Percentiles rank a stretch among this genome's conserved stretches.
Conservation (phyloP, 441 rosid genomes). For the Raphanus hybrid region DNA sequence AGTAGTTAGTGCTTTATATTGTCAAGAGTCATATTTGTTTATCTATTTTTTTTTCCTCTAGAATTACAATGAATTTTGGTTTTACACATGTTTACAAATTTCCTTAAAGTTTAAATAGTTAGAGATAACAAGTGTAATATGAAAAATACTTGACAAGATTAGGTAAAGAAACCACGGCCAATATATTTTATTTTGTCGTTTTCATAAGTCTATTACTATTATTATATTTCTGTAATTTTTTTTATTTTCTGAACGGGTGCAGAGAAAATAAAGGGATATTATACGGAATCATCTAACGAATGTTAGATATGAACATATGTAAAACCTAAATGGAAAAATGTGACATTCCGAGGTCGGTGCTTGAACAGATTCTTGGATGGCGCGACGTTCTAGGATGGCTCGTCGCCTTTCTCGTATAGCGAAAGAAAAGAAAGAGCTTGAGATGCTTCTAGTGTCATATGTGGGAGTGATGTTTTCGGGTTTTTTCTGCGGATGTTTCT, state of each 20-base stretch:
- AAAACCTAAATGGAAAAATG: neutral
- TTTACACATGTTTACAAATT: too few species aligned
- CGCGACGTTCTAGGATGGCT: neutral
- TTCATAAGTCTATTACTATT: neutral
- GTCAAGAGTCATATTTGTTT: too few species aligned
- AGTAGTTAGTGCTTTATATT: too few species aligned
- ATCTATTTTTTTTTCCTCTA: too few species aligned
- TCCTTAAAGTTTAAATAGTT: too few species aligned
- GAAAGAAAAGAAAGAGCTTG: neutral
- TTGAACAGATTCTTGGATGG: neutral
- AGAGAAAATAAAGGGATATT: slow-evolving; percentile 4
- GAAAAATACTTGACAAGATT: too few species aligned
- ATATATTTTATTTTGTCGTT: neutral
- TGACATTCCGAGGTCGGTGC: neutral
- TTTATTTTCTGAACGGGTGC: neutral
- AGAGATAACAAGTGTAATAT: too few species aligned
- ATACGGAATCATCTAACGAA: neutral
- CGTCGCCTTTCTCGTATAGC: neutral
- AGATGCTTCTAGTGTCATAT: neutral
- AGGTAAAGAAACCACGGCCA: neutral
- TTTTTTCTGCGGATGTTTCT: neutral
- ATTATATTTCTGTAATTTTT: neutral
- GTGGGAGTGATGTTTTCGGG: neutral
- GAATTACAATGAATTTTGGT: too few species aligned
- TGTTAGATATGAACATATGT: neutral